These are phyloP conservation scores for Tuber umbilicatum DNA, from an alignment of 495 filamentous ascomycete species.

Conservation along the genomic window DNA sequence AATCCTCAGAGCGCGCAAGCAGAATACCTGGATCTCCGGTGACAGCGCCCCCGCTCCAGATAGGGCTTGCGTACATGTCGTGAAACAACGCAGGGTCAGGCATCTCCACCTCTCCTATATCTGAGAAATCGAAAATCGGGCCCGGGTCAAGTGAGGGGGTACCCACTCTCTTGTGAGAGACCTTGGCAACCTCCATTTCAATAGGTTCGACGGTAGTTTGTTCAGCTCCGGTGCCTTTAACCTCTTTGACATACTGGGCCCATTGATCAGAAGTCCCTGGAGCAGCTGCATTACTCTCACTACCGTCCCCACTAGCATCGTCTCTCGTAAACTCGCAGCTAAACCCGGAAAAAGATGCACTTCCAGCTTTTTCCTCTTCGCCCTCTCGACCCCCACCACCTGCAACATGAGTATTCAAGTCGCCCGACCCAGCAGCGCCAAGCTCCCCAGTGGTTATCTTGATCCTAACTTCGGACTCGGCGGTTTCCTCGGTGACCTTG, in stretches of 20 bases:
- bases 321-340: background rate
- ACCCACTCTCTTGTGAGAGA: background rate
- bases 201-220: background rate
- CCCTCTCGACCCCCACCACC: background rate
- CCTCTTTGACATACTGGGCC: background rate
- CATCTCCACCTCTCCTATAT: background rate
- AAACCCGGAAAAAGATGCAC: background rate
- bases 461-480: background rate
- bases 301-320: background rate
- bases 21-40: background rate
- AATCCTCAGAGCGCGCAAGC: background rate
- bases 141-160: background rate
- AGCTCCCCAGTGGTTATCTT: background rate
- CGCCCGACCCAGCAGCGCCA: background rate
- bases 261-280: background rate
- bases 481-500: background rate
- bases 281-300: background rate
- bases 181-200: background rate
- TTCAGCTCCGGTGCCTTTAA: background rate
- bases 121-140: background rate
- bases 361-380: background rate
- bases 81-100: background rate
- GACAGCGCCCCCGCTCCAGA: background rate
- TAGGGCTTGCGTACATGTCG: background rate
- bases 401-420: background rate